phyloP scores from a whole-genome alignment of 2,329 filamentous ascomycete genomes.

The Stagonosporopsis cucurbitacearum region DNA sequence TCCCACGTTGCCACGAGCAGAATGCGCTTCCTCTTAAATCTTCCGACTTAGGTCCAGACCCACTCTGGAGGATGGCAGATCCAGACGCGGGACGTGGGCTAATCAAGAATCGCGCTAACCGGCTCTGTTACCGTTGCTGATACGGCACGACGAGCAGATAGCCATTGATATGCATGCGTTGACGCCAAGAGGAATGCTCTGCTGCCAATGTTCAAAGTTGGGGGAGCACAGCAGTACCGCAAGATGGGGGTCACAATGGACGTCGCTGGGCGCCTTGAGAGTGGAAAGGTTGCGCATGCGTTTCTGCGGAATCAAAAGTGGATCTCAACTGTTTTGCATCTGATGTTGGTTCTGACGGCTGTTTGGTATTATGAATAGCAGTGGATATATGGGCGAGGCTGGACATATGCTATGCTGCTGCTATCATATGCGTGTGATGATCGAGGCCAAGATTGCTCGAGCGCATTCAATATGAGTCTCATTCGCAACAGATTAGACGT shows the following conservation, averaged over 20 bases:
- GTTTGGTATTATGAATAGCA: not conserved
- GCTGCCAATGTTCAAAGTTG: constrained; percentile 32
- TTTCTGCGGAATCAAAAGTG: constrained; percentile 1
- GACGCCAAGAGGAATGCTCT: constrained; percentile 18
- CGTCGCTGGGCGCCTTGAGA: not conserved
- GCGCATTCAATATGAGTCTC: not conserved
- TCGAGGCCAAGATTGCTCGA: not conserved
- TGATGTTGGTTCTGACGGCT: not conserved
- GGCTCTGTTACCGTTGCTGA: constrained; percentile 18
- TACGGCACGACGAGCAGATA: constrained; percentile 6
- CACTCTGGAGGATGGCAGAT: constrained; percentile 23
- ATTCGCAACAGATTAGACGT: not conserved
- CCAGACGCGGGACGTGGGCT: constrained; percentile 35
- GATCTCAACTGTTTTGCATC: not conserved
- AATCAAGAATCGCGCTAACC: constrained; percentile 28
- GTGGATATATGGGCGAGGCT: not conserved
- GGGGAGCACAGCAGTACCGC: constrained; percentile 7
- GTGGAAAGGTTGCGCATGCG: not conserved
- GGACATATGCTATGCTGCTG: not conserved
- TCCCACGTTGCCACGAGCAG: constrained; percentile 17
- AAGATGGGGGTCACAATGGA: constrained; percentile 21
- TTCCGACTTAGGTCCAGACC: constrained; percentile 21
- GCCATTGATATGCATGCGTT: constrained; percentile 7
- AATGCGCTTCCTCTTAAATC: constrained; percentile 31
- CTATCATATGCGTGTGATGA: not conserved